These are phyloP conservation scores for Monosporozyma siamensis DNA, from an alignment of 805 yeast species.

Conservation along the genomic window DNA sequence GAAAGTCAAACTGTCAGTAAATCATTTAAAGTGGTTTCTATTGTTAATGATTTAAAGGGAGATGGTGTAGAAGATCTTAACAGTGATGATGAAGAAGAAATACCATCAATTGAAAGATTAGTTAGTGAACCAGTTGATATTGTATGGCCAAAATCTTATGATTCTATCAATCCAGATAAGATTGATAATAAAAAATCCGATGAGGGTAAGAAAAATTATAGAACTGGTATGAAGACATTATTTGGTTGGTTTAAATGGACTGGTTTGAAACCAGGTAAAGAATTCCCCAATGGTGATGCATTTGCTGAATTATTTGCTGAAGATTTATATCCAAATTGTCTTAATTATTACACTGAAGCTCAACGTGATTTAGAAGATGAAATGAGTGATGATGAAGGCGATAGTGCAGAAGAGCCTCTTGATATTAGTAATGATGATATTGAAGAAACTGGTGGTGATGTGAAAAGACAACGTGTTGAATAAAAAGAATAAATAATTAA, in stretches of 20 bases:
- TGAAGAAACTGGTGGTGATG: constrained; percentile 3
- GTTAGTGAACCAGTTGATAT: constrained; percentile 46
- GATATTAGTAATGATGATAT: constrained; percentile 8
- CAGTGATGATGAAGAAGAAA: constrained; percentile 30
- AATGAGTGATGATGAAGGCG: constrained; percentile 40
- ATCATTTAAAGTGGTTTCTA: constrained; percentile 37
- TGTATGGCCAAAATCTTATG: constrained; percentile 61
- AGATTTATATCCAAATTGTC: constrained; percentile 78
- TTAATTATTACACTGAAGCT: constrained; percentile 71
- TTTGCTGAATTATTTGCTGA: constrained; percentile 64
- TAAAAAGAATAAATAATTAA: not conserved
- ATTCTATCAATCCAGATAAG: constrained; percentile 43
- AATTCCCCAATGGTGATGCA: constrained; percentile 69
- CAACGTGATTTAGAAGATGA: constrained; percentile 54
- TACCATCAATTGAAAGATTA: constrained; percentile 45
- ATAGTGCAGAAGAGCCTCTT: constrained; percentile 14
- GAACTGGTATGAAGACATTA: constrained; percentile 71
- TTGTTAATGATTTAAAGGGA: constrained; percentile 14
- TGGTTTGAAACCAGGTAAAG: constrained; percentile 67
- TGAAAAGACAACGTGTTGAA: constrained; percentile 4
- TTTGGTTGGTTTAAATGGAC: constrained; percentile 87
- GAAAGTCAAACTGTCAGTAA: constrained; percentile 55
- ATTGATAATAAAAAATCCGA: constrained; percentile 38
- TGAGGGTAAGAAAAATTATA: constrained; percentile 50
- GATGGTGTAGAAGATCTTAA: constrained; percentile 7